These are phyloP conservation scores for Neurospora sp. DNA, from an alignment of 495 filamentous ascomycete genomes.

Conservation along the genomic window DNA sequence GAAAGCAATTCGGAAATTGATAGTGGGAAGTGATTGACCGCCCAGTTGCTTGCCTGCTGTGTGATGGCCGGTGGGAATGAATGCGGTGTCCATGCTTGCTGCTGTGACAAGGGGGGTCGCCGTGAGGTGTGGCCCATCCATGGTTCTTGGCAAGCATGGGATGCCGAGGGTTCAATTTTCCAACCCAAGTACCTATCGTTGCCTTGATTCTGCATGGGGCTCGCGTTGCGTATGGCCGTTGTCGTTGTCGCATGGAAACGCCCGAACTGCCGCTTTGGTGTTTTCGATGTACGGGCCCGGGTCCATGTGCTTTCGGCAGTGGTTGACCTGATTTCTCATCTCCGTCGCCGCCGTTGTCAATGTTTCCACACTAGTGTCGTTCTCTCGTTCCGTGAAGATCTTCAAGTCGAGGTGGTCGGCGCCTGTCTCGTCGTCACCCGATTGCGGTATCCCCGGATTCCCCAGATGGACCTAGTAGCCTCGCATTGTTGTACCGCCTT, in stretches of 20 bases:
- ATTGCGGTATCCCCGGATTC: neutral
- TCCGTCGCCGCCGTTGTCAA: neutral
- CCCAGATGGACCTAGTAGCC: neutral
- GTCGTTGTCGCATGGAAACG: neutral
- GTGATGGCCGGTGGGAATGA: neutral
- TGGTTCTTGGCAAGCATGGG: neutral
- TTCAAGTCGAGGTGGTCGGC: neutral
- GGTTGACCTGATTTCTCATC: neutral
- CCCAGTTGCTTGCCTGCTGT: neutral
- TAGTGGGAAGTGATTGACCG: neutral
- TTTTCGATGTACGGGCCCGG: neutral
- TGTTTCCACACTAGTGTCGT: neutral
- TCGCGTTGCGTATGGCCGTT: neutral
- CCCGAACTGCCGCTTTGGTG: neutral
- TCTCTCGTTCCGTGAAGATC: neutral
- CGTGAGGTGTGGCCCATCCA: neutral
- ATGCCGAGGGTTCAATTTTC: neutral
- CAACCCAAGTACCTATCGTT: neutral
- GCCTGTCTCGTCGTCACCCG: neutral
- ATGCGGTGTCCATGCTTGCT: neutral
- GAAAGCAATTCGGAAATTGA: neutral
- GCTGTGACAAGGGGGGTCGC: neutral
- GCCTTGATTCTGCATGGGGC: neutral
- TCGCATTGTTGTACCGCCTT: neutral
- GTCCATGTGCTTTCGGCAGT: neutral